Evolutionary conservation across 2,329 filamentous ascomycete genomes (phyloP), one percentile per base, ranked within the genome.

Genomic region (Fulvia fulva): DNA sequence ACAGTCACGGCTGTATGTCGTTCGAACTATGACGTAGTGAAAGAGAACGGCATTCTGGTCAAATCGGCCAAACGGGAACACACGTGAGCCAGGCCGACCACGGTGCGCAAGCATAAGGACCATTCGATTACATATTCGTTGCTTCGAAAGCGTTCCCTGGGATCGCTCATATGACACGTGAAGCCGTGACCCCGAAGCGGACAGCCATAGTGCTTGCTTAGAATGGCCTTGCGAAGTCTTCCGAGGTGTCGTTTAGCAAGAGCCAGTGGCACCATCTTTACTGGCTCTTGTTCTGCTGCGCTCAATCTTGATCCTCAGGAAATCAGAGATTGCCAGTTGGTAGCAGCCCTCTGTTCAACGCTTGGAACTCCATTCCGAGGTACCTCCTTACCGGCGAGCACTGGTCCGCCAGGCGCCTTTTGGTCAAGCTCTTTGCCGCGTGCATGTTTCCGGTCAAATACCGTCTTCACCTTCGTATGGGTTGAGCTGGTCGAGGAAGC

Each of bases 191-290:
- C 0, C 71, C 68, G 0, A 65, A 67, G 1, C 59, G 73, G 46
- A 86, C 83, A 0, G 78, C 80, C 0, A 80, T 87, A 30, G 81
- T 83, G 2, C 77, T 87, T 0, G 77, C 85, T 6, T 84, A 87
- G 60, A 87, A 87, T 63, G 85, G 84, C 0, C 81, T 87, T 43
- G 79, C 76, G 0, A 85, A 82, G 8, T 85, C 84, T 50, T 66
- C 71, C 0, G 65, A 68, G 0, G 70, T 73, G 0, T 87, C 82
- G 60, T 81, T 82, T 0, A 56, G 67, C 0, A 80, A 30, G n/a
- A n/a, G n/a, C n/a, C n/a, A n/a, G n/a, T n/a, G n/a, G n/a, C n/a
- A n/a, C n/a, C n/a, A n/a, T n/a, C n/a, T n/a, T n/a, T n/a, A n/a
- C n/a, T n/a, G n/a, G n/a, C n/a, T n/a, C n/a, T n/a, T n/a, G n/a